Base-by-base conservation (phyloP, 1,139 yeast genomes). In the Zhuliangozyma blackwelliae region DNA sequence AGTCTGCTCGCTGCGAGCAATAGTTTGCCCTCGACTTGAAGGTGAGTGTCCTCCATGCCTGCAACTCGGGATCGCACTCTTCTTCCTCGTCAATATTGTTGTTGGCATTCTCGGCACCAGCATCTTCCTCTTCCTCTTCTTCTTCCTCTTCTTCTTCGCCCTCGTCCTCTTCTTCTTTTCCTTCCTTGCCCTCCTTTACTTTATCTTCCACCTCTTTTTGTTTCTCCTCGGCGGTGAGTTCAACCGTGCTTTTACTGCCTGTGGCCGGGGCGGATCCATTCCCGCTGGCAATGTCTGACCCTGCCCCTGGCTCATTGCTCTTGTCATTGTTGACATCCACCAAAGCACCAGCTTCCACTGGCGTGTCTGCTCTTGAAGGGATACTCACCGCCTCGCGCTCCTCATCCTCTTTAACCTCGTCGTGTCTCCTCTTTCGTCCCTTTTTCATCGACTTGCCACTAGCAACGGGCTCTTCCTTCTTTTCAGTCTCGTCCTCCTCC, bases 1-100 rank as follows among this genome's bases (percentile, higher is more conserved):
- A 61, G 7, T 72, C 77, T 0, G 88, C 72, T 49, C 97, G 73
- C 39, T 74, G 73, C 26, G 79, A 64, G 55, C 96, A 82, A 43
- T 86, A 76, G 40, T 82, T 79, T 7, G 94, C 87, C 40, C 96
- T 67, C 0, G 86, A 76, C 43, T 82, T 83, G 1, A 96, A 86
- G 1, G 95, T 87, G 16, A 84, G 59, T 10, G 78, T 76, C 49
- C 84, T 83, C 96, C 96, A 89, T 0, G 88, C 79, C 40, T 83
- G 84, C 34, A 79, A 59, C 52, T 86, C 94, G 26, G 81, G 70
- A 50, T 82, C 82, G 40, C 68, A 61, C 34, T 66, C 85, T 43
- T 79, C 84, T 34, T 71, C 79, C 37, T 76, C 78, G 12, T 56
- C 62, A 30, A 50, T 57, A 8, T 10, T n/a, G 27, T 25, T 11